phyloP scores from a whole-genome alignment of 768 basidiomycete genomes.

The Imleria badia region DNA sequence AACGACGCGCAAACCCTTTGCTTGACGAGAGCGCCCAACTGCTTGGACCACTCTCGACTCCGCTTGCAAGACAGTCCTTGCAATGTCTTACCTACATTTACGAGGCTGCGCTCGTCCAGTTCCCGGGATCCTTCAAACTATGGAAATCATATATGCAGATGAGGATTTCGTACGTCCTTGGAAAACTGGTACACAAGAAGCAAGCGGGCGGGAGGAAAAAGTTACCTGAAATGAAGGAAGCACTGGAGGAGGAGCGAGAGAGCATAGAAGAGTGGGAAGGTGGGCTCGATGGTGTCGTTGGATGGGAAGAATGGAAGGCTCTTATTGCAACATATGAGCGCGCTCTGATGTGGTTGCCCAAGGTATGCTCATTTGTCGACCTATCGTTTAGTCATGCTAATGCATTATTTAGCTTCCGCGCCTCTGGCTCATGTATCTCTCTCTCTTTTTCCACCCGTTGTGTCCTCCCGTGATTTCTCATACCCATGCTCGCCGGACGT shows the following conservation, averaged over 20 bases:
- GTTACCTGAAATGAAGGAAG: constrained; percentile 87
- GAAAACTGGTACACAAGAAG: constrained; percentile 69
- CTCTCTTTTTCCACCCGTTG: constrained; percentile 83
- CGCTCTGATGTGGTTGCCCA: constrained; percentile 92
- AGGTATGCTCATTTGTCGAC: constrained; percentile 45
- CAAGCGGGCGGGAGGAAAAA: constrained; percentile 88
- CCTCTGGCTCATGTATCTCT: constrained; percentile 91
- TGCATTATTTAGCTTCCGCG: constrained; percentile 69
- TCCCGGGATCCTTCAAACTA: constrained; percentile 89
- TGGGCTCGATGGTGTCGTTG: constrained; percentile 84
- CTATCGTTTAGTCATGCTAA: constrained; percentile 1
- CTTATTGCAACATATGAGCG: constrained; percentile 89
- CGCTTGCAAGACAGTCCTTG: constrained; percentile 68
- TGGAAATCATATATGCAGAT: constrained; percentile 92
- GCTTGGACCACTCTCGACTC: constrained; percentile 78
- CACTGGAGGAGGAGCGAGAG: constrained; percentile 80
- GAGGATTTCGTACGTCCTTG: constrained; percentile 84
- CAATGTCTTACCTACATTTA: constrained; percentile 91
- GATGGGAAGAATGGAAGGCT: constrained; percentile 94
- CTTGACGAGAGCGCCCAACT: constrained; percentile 53
- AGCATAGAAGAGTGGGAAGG: constrained; percentile 84
- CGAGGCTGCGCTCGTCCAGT: constrained; percentile 84
- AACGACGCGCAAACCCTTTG: constrained; percentile 43
- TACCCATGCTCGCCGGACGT: constrained; percentile 91
- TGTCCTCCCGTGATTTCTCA: constrained; percentile 83